Evolutionary conservation across 495 filamentous ascomycete species (phyloP).

Genomic region (Neurospora hispaniola): DNA sequence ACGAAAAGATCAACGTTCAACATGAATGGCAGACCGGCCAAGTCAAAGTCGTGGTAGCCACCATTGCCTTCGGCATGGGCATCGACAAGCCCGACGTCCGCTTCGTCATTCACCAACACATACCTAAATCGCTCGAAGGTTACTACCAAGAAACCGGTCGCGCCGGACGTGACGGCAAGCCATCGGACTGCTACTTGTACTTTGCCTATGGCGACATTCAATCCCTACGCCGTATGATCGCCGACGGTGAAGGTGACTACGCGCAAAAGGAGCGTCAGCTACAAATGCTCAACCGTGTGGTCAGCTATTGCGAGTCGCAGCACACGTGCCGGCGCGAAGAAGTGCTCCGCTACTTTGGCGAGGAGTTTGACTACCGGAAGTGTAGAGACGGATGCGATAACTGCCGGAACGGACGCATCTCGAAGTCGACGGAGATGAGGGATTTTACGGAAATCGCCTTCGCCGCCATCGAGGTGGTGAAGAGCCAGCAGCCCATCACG

Average conservation of each 20-base stretch:
- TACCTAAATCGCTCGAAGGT: constrained; percentile 93
- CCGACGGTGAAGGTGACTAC: constrained; percentile 57
- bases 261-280: constrained; percentile 75
- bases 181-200: constrained; percentile 81
- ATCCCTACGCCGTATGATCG: constrained; percentile 61
- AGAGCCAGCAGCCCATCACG: constrained; percentile 37
- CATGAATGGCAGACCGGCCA: constrained; percentile 68
- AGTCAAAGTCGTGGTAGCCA: constrained; percentile 90
- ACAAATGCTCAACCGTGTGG: constrained; percentile 73
- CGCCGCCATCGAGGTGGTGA: constrained; percentile 54
- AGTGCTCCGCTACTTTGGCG: constrained; percentile 85
- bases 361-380: constrained; percentile 58
- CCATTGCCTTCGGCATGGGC: constrained; percentile 98
- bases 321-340: constrained; percentile 79
- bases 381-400: constrained; percentile 78
- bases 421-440: constrained; percentile 47
- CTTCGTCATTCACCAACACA: constrained; percentile 83
- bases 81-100: constrained; percentile 96
- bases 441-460: constrained; percentile 71
- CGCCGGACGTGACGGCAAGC: constrained; percentile 81
- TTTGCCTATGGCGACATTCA: constrained; percentile 65
- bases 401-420: constrained; percentile 51
- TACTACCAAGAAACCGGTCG: constrained; percentile 98
- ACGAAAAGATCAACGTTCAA: constrained; percentile 58
- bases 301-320: constrained; percentile 79